Evolutionary conservation across 129 eudicot genomes (phyloP).

Genomic region (Chrysanthemum makinoi): DNA sequence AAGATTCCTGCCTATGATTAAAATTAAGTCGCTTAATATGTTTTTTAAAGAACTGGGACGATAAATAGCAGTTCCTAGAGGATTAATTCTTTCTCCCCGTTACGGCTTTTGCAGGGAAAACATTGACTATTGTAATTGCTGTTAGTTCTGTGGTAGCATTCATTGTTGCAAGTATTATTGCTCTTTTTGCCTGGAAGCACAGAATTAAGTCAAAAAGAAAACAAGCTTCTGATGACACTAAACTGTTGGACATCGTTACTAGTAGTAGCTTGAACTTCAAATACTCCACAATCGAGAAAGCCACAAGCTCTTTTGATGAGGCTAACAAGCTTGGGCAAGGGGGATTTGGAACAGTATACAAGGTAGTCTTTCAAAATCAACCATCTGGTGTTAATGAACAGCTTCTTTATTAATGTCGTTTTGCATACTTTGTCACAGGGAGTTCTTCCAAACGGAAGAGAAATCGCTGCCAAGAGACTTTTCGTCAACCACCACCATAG

Average conservation of each 20-base stretch:
- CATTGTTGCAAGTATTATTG: constrained; percentile 40
- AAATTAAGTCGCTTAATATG: too few relatives aligned
- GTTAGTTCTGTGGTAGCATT: constrained; percentile 50
- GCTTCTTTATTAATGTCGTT: neutral
- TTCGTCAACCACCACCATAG: constrained; percentile 73
- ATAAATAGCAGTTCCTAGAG: neutral
- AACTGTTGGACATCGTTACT: constrained; percentile 44
- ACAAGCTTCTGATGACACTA: constrained; percentile 45
- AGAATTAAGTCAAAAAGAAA: constrained; percentile 43
- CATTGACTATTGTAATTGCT: constrained; percentile 35
- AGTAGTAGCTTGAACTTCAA: constrained; percentile 68
- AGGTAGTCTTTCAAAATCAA: constrained; percentile 41
- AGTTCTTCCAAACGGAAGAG: constrained; percentile 72
- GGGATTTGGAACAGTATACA: constrained; percentile 85
- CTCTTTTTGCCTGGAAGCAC: constrained; percentile 42
- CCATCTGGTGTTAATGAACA: neutral
- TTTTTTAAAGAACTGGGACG: too few relatives aligned
- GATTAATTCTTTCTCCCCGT: neutral
- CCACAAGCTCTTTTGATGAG: constrained; percentile 61
- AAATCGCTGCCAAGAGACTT: constrained; percentile 90
- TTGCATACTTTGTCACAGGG: constrained; percentile 44
- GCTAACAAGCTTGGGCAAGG: constrained; percentile 91
- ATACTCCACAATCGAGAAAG: constrained; percentile 68
- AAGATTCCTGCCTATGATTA: too few relatives aligned
- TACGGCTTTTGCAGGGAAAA: constrained; percentile 39